These are phyloP conservation scores for Anthracocystis setariae DNA, from an alignment of 1,284 basidiomycete species.

Conservation along the genomic window DNA sequence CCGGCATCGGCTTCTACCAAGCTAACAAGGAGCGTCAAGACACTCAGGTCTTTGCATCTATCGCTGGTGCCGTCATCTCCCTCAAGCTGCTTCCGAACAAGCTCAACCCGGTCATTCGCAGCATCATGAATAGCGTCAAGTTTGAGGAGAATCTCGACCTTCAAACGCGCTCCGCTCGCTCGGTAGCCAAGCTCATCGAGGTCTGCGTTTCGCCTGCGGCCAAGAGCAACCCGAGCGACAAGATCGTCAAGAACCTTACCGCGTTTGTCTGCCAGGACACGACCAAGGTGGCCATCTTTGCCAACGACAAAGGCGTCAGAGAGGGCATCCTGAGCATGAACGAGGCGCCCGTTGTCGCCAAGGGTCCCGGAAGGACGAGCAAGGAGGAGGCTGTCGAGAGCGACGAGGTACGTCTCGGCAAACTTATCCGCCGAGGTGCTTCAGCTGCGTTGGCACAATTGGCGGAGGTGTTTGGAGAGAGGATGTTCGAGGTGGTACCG, in stretches of 20 bases:
- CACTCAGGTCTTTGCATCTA: conserved; percentile 84
- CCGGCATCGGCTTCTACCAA: conserved; percentile 83
- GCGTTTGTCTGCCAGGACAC: conserved; percentile 91
- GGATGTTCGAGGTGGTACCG: conserved; percentile 80
- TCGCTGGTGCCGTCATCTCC: conserved; percentile 86
- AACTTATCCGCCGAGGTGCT: conserved; percentile 79
- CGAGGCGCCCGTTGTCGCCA: conserved; percentile 58
- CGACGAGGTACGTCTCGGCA: conserved; percentile 66
- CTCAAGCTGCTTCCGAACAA: conserved; percentile 71
- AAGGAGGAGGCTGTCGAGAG: conserved; percentile 68
- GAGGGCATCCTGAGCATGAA: conserved; percentile 83
- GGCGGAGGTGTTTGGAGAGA: conserved; percentile 79
- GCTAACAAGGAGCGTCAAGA: conserved; percentile 88
- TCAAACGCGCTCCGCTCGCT: conserved; percentile 86
- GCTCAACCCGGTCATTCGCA: conserved; percentile 94
- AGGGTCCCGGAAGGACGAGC: conserved; percentile 28
- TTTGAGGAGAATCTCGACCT: conserved; percentile 83
- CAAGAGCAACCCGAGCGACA: conserved; percentile 77
- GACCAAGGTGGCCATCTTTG: conserved; percentile 88
- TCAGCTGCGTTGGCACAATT: conserved; percentile 82
- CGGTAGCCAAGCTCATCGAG: conserved; percentile 87
- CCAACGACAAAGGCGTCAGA: conserved; percentile 73
- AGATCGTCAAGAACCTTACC: conserved; percentile 96
- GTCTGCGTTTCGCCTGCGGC: conserved; percentile 78
- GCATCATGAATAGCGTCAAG: conserved; percentile 97